Evolutionary conservation across 1,284 basidiomycete species (phyloP), one percentile per base, ranked within the genome.

Genomic region (Rhodotorula sp.): DNA sequence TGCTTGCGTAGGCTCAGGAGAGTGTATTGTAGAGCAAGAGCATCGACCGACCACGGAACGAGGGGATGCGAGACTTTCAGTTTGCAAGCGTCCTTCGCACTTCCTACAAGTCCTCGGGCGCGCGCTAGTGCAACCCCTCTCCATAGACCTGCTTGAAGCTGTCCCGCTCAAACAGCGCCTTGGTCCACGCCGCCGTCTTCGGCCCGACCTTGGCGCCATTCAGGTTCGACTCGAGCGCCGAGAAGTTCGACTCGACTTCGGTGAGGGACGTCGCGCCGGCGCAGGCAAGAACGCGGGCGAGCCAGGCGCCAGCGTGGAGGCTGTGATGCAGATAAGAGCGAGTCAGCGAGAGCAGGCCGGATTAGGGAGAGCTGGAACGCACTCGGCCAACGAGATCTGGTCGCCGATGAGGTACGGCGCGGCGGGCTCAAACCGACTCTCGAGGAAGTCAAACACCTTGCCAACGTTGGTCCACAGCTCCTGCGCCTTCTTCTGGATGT

Each of bases 301-400:
- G 69, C 69, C 69, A 77, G 18, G 75, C 75, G 40, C 73, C 75
- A 52, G 61, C 72, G 65, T 77, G 76, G 1, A 77, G 51, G 69
- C 75, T 75, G 57, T 22, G 56, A 15, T 28, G 37, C 24, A 51
- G 24, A 44, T 0, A 53, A 26, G 20, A 24, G 48, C 28, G 26
- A 52, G 28, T 68, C 59, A 52, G 51, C 24, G 46, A 52, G 22
- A 22, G 3, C 6, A 4, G n/a, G 28, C 1, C 22, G 50, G 30
- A 37, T 26, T 8, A 30, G 24, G 7, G 18, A 20, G 26, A 10
- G 31, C 34, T 16, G n/a, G 46, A 18, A 71, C 70, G 47, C 9
- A 74, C 72, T 74, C 73, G 47, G 73, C 73, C 20, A 74, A 68
- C 22, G 70, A 67, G 55, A 74, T 44, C 47, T 74, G 70, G 51